Evolutionary conservation across 192 early-diverging fungal genomes (phyloP).

Genomic region (Coemansia sp.): DNA sequence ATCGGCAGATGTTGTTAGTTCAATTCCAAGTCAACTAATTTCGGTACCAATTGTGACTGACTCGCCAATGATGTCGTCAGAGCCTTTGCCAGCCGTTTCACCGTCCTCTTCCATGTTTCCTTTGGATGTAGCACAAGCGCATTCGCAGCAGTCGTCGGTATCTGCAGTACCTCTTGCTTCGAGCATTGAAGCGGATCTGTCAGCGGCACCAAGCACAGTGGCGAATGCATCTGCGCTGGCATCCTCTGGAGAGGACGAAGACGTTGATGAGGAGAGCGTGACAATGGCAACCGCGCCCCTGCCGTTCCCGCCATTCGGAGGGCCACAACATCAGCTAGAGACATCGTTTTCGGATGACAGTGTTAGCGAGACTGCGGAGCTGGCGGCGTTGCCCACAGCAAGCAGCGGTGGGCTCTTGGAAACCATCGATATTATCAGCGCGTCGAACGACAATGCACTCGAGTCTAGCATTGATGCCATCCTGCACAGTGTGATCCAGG

Average conservation of each 20-base stretch:
- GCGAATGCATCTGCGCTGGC: neutral
- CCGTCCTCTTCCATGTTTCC: neutral
- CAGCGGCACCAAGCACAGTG: neutral
- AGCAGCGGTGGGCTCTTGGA: conserved; percentile 16
- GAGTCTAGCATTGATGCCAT: conserved; percentile 56
- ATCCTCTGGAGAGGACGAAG: neutral
- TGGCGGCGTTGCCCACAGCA: neutral
- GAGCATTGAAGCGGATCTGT: neutral
- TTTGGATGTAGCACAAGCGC: conserved; percentile 3
- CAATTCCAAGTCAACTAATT: neutral
- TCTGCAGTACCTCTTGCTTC: neutral
- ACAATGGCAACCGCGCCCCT: conserved; percentile 42
- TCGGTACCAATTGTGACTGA: neutral
- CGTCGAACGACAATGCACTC: conserved; percentile 36
- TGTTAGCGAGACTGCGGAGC: neutral
- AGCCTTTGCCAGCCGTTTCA: neutral
- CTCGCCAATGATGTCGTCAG: neutral
- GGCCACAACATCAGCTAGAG: conserved; percentile 29
- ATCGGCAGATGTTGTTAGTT: neutral
- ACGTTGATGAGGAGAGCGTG: conserved; percentile 17
- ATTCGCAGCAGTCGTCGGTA: conserved; percentile 5
- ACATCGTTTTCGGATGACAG: neutral
- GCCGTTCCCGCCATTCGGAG: conserved; percentile 49
- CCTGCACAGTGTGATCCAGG: conserved; percentile 52
- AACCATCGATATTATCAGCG: conserved; percentile 44